phyloP scores from a whole-genome alignment of 2,329 filamentous ascomycete genomes.

The Magnaporthales sp. region DNA sequence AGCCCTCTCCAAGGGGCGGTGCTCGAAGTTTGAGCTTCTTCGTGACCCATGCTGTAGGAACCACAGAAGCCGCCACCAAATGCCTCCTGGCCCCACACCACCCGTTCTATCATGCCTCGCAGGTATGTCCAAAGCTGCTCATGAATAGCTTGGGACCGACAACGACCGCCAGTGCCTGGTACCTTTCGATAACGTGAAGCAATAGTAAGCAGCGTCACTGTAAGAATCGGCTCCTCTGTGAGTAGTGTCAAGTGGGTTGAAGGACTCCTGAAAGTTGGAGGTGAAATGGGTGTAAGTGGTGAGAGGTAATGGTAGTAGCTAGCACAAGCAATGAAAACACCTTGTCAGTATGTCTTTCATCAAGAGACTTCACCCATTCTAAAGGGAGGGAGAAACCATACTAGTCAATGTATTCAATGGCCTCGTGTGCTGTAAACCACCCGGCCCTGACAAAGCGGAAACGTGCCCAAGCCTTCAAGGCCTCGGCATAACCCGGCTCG shows the following conservation, averaged over 20 bases:
- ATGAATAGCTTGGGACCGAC: slow-evolving; percentile 83
- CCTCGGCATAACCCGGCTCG: slow-evolving; percentile 54
- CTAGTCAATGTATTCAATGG: slow-evolving; percentile 91
- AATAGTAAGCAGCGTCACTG: slow-evolving; percentile 85
- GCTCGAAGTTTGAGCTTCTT: slow-evolving; percentile 54
- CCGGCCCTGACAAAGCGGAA: slow-evolving; percentile 94
- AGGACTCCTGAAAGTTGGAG: slow-evolving; percentile 82
- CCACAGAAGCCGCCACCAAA: slow-evolving; percentile 84
- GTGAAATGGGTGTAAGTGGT: slow-evolving; percentile 86
- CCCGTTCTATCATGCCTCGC: slow-evolving; percentile 87
- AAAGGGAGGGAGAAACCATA: slow-evolving; percentile 34
- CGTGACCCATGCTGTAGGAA: slow-evolving; percentile 12
- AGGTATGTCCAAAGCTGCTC: slow-evolving; percentile 94
- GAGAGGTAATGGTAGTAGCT: slow-evolving; percentile 89
- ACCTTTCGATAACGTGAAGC: slow-evolving; percentile 80
- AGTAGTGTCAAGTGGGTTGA: slow-evolving; percentile 71
- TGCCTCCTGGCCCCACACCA: slow-evolving; percentile 93
- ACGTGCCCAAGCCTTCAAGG: slow-evolving; percentile 78
- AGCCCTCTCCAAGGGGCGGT: slow-evolving; percentile 63
- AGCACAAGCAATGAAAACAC: too few species aligned
- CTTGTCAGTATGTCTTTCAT: neutral
- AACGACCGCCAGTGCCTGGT: slow-evolving; percentile 69
- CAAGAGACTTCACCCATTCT: too few species aligned
- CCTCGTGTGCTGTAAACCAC: slow-evolving; percentile 92
- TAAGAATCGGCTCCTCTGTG: slow-evolving; percentile 85